Conservation (phyloP, 2,329 filamentous ascomycete genomes). For the Fusarium avenaceum region DNA sequence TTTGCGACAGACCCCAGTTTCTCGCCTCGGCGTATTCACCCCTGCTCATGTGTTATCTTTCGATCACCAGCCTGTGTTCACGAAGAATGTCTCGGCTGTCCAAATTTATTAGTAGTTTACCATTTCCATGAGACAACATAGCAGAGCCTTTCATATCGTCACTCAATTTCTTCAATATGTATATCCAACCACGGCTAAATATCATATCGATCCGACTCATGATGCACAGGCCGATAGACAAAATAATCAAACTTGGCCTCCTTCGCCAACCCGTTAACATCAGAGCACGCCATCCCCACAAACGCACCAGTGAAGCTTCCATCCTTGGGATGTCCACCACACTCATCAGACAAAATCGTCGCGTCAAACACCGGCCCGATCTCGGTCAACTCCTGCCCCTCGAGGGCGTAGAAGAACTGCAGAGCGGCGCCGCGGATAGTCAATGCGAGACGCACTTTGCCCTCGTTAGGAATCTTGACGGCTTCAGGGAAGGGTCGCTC, state of each 20-base stretch:
- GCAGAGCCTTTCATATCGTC: too few species aligned
- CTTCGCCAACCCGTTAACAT: conserved; percentile 65
- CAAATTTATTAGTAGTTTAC: too few species aligned
- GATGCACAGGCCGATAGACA: conserved; percentile 62
- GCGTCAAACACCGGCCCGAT: conserved; percentile 71
- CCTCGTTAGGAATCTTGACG: conserved; percentile 65
- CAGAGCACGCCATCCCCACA: conserved; percentile 68
- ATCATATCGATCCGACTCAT: conserved; percentile 63
- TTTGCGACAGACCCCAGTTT: too few species aligned
- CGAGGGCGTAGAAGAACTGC: conserved; percentile 70
- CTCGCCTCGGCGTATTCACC: too few species aligned
- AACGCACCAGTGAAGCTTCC: conserved; percentile 75
- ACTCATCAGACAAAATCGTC: conserved; percentile 72
- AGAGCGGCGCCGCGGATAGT: conserved; percentile 64
- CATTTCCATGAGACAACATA: too few species aligned
- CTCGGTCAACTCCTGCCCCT: conserved; percentile 59
- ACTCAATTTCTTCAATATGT: too few species aligned
- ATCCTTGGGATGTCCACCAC: conserved; percentile 70
- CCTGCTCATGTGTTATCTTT: too few species aligned
- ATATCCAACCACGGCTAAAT: not conserved
- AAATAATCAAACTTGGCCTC: conserved; percentile 67
- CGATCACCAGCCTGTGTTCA: too few species aligned
- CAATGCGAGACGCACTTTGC: conserved; percentile 67
- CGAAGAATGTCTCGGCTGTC: too few species aligned
- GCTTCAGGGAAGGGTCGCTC: conserved; percentile 58